phyloP scores from a whole-genome alignment of 257 asterid species.

The Solanum rostratum region DNA sequence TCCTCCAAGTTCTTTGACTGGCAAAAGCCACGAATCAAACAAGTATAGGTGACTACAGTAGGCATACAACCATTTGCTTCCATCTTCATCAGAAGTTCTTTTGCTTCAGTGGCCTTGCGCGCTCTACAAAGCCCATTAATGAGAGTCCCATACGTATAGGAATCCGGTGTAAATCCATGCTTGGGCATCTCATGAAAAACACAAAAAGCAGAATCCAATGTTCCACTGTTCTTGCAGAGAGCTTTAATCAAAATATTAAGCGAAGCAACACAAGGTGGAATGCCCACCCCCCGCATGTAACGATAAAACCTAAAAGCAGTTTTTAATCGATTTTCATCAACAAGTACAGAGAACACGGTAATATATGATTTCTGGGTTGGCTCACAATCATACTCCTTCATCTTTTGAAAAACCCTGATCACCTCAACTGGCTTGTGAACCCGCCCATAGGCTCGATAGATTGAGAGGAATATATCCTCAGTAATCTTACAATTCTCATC shows the following conservation, averaged over 20 bases:
- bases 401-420: slow-evolving; percentile 46
- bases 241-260: slow-evolving; percentile 81
- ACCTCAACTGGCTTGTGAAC: slow-evolving; percentile 89
- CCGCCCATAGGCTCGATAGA: slow-evolving; percentile 64
- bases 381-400: slow-evolving; percentile 61
- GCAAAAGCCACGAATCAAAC: slow-evolving; percentile 68
- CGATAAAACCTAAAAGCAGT: slow-evolving; percentile 76
- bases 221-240: slow-evolving; percentile 59
- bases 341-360: slow-evolving; percentile 69
- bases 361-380: slow-evolving; percentile 68
- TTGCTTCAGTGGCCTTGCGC: slow-evolving; percentile 66
- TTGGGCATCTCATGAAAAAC: slow-evolving; percentile 77
- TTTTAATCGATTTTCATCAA: slow-evolving; percentile 67
- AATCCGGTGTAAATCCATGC: slow-evolving; percentile 64
- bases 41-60: slow-evolving; percentile 59
- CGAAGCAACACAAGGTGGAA: slow-evolving; percentile 53
- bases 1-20: slow-evolving; percentile 44
- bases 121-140: slow-evolving; percentile 69
- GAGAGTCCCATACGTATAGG: slow-evolving; percentile 84
- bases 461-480: slow-evolving; percentile 58
- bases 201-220: slow-evolving; percentile 61
- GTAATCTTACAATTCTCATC: slow-evolving; percentile 45
- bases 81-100: slow-evolving; percentile 76
- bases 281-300: slow-evolving; percentile 53
- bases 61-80: slow-evolving; percentile 66